Evolutionary conservation across 768 basidiomycete species (phyloP), one percentile per base, ranked within the genome.

Genomic region (Lentinula lateritia): DNA sequence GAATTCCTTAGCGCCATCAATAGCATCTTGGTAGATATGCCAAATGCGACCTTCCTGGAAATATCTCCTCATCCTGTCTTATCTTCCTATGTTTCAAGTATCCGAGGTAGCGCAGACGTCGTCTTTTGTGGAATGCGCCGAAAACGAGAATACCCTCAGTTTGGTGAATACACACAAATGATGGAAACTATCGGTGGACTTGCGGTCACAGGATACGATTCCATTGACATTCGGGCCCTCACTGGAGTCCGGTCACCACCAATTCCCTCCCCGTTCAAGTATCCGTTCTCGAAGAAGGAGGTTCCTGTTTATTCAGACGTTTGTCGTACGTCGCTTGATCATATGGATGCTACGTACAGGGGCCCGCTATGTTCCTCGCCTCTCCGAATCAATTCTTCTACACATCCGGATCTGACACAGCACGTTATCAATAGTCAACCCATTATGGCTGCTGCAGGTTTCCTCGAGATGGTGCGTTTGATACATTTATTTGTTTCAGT

Each of bases 401-500:
- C 72, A 0, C 71, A 72, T 54, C 71, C 77, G 1, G 71, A 71
- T 32, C 65, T 78, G 12, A 71, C 75, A 0, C 70, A 76, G n/a
- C 76, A 78, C 60, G 61, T 77, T 36, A 74, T 78, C 43, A 73
- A 72, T n/a, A 72, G 71, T 6, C 73, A 75, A 8, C 68, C 74
- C 2, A 74, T 78, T 12, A 73, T 78, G 72, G 74, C 76, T 13
- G 75, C 73, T 9, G 71, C 76, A 10, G 76, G 76, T 48, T 77
- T 58, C 52, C 61, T 71, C 9, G 62, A 65, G 50, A 70, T 72
- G 71, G 72, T 70, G 28, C 5, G 67, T 56, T 12, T 36, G 50
- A 12, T 41, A 39, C 9, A 41, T 12, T n/a, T 5, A 18, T 32
- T 13, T 23, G 9, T 34, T 46, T 61, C 13, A 46, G 63, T 54